Evolutionary conservation across 2,329 filamentous ascomycete genomes (phyloP).

Genomic region (Colletotrichum agaves): DNA sequence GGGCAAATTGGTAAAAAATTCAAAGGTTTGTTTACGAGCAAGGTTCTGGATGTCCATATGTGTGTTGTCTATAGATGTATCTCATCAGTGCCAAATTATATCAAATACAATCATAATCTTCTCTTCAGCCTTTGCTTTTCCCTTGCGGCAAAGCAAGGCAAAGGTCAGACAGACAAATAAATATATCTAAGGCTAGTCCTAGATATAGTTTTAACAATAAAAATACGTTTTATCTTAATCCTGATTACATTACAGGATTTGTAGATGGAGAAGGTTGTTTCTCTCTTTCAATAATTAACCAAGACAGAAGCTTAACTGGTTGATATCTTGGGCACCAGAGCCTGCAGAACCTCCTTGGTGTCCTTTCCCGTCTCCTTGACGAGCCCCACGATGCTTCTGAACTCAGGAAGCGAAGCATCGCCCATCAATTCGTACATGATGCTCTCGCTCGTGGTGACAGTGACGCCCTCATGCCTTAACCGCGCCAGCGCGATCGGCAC

Average conservation of each 20-base stretch:
- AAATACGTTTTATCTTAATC: neutral
- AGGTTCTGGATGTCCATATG: slow-evolving; percentile 1
- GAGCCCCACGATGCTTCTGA: slow-evolving; percentile 77
- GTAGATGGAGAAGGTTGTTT: too few species aligned
- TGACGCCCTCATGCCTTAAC: slow-evolving; percentile 78
- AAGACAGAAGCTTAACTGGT: too few species aligned
- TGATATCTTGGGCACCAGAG: slow-evolving; percentile 71
- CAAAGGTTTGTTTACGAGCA: neutral
- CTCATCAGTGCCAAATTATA: too few species aligned
- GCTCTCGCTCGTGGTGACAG: slow-evolving; percentile 88
- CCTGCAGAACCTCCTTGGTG: slow-evolving; percentile 76
- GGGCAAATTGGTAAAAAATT: neutral
- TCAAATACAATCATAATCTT: neutral
- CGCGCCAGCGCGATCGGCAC: slow-evolving; percentile 81
- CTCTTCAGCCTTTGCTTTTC: neutral
- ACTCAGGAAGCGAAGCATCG: slow-evolving; percentile 79
- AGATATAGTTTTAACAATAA: neutral
- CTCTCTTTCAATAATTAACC: too few species aligned
- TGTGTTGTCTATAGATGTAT: neutral
- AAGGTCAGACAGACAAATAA: neutral
- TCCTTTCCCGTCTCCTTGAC: slow-evolving; percentile 81
- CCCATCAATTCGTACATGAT: slow-evolving; percentile 90
- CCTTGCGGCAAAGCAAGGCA: too few species aligned
- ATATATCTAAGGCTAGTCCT: neutral
- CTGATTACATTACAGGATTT: neutral